Percentiles rank a stretch among this genome's conserved stretches.
Evolutionary conservation across 306 rosid genomes (phyloP).

Genomic region (Datisca glomerata): DNA sequence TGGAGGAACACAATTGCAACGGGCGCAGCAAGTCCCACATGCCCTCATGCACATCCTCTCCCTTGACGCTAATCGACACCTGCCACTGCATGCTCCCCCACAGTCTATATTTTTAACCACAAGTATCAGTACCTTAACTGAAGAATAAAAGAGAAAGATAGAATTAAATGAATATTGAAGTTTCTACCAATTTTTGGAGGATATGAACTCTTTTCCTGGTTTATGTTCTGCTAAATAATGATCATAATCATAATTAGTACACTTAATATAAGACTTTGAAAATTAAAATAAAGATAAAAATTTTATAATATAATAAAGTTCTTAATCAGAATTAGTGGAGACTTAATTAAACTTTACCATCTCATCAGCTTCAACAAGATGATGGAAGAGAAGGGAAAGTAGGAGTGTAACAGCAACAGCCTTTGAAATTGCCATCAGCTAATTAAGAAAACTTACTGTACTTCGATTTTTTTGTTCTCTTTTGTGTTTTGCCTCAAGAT

Average conservation of each 20-base stretch:
- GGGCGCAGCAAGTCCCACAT: constrained; percentile 56
- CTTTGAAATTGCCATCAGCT: constrained; percentile 1
- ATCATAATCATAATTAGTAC: neutral
- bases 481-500: too few species aligned
- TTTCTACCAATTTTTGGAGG: constrained; percentile 4
- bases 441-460: too few species aligned
- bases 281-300: too few species aligned
- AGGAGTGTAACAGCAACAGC: constrained; percentile 1
- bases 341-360: neutral
- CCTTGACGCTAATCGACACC: constrained; percentile 48
- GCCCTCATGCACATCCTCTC: constrained; percentile 42
- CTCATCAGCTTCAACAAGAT: neutral
- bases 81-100: constrained; percentile 26
- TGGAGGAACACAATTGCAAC: constrained; percentile 71
- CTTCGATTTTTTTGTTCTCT: too few species aligned
- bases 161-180: neutral
- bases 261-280: neutral
- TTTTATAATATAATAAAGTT: too few species aligned
- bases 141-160: neutral
- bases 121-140: neutral
- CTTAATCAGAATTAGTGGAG: neutral
- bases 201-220: neutral
- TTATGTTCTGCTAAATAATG: neutral
- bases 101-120: constrained; percentile 7
- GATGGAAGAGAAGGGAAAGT: neutral